phyloP scores from a whole-genome alignment of 129 eudicot species.

The Arctium lappa region DNA sequence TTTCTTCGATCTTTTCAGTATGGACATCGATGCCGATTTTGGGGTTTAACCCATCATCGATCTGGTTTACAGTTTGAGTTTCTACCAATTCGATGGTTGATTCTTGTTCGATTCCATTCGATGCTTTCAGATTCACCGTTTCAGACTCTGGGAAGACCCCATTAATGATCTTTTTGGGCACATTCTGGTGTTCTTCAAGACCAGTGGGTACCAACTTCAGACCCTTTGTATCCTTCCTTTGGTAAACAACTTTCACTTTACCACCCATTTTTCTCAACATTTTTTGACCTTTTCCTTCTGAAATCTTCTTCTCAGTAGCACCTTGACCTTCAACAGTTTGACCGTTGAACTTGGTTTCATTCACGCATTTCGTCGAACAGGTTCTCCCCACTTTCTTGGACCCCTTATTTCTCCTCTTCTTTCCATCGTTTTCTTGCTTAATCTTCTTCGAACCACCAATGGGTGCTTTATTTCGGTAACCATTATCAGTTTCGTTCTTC shows the following conservation, averaged over 20 bases:
- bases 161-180: not conserved
- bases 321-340: slow-evolving; percentile 8
- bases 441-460: not conserved
- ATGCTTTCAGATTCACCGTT: not conserved
- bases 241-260: slow-evolving; percentile 25
- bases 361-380: slow-evolving; percentile 24
- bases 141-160: not conserved
- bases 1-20: not conserved
- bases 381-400: slow-evolving; percentile 11
- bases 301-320: slow-evolving; percentile 9
- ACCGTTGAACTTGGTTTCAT: slow-evolving; percentile 16
- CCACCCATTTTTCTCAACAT: slow-evolving; percentile 9
- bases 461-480: not conserved
- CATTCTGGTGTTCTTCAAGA: slow-evolving; percentile 13
- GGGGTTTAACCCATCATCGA: slow-evolving; percentile 13
- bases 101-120: slow-evolving; percentile 17
- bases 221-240: slow-evolving; percentile 19
- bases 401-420: slow-evolving; percentile 18
- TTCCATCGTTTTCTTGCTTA: slow-evolving; percentile 32
- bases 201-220: not conserved
- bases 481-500: not conserved
- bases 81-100: slow-evolving; percentile 9
- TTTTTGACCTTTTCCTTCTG: slow-evolving; percentile 14
- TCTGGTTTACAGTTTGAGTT: slow-evolving; percentile 9
- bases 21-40: not conserved